Base-by-base conservation (phyloP, 805 yeast genomes). In the Komagataella populi region DNA sequence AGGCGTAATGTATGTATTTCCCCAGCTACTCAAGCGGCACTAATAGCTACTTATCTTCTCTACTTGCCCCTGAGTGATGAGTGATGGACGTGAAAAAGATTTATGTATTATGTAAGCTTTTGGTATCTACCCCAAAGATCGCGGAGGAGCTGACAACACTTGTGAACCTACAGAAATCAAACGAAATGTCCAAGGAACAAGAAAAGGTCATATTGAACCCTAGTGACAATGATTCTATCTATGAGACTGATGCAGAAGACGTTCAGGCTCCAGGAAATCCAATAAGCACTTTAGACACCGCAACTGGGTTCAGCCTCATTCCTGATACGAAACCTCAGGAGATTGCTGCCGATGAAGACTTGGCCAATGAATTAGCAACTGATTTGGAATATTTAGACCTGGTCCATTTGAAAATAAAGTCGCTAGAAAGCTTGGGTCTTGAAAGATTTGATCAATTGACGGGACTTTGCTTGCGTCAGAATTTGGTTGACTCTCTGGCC, bases 381-480 rank as follows among this genome's bases (percentile, higher is more conserved):
- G 85, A 84, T 55, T 68, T 78, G 0, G 81, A 75, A 23, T 73
- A 72, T 30, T 68, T 87, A 43, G 88, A 84, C 50, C 66, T 87
- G 55, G 71, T 84, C 17, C 95, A 87, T 61, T 66, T 84, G 61
- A 85, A 84, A 65, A 79, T 87, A 45, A 60, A 70, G 7, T 76
- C 84, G 0, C 59, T 88, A 59, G 83, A 79, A 51, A 87, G 75
- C 54, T 69, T 87, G 56, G 70, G 77, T 36, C 66, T 87, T 48
- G 63, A 61, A 12, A 69, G 87, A 52, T 87, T 89, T 62, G 61
- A 46, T 1, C 65, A 77, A 24, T 68, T 89, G 53, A 81, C 77
- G 56, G 62, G 71, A 4, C 68, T 91, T 18, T 84, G 89, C 54
- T 70, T 93, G 53, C 77, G 99, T 62, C 96, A 89, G 60, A 93